Conservation (phyloP, 495 filamentous ascomycete species). For the Umbilicaria muhlenbergii region DNA sequence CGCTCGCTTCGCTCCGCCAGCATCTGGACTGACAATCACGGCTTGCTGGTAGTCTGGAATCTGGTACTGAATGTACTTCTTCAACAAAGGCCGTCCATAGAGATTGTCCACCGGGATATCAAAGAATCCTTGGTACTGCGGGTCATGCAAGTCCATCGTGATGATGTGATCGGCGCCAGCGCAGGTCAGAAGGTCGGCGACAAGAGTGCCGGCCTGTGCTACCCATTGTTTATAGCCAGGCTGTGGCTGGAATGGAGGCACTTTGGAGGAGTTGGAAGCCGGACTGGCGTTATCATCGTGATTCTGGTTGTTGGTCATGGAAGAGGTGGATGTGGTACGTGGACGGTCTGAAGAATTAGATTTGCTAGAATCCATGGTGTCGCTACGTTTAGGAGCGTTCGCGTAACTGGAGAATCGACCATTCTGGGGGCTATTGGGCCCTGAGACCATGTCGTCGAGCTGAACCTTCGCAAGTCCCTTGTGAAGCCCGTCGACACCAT, state of each 20-base stretch:
- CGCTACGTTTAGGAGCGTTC: conserved; percentile 32
- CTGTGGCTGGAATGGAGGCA: conserved; percentile 54
- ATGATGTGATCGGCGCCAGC: conserved; percentile 94
- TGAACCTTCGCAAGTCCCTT: conserved; percentile 48
- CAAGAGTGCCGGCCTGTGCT: conserved; percentile 87
- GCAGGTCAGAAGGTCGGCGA: conserved; percentile 87
- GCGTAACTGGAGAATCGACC: conserved; percentile 24
- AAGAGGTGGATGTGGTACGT: conserved; percentile 9
- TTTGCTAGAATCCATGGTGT: conserved; percentile 44
- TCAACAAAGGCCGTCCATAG: conserved; percentile 73
- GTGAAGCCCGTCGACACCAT: conserved; percentile 46
- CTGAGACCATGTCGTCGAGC: conserved; percentile 31
- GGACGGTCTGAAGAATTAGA: conserved; percentile 21
- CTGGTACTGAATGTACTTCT: conserved; percentile 76
- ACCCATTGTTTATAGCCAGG: conserved; percentile 98
- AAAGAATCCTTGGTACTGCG: conserved; percentile 97
- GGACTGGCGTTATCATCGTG: conserved; percentile 42
- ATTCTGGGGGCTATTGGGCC: conserved; percentile 8
- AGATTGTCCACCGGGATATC: conserved; percentile 97
- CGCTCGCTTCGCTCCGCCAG: conserved; percentile 89
- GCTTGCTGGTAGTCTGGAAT: conserved; percentile 78
- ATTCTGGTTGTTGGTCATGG: conserved; percentile 19
- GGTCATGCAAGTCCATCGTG: conserved; percentile 91
- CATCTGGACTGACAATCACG: conserved; percentile 91
- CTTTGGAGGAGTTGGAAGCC: conserved; percentile 29